Evolutionary conservation across 2,329 filamentous ascomycete genomes (phyloP), one percentile per base, ranked within the genome.

Genomic region (Thielaviopsis cerberus): DNA sequence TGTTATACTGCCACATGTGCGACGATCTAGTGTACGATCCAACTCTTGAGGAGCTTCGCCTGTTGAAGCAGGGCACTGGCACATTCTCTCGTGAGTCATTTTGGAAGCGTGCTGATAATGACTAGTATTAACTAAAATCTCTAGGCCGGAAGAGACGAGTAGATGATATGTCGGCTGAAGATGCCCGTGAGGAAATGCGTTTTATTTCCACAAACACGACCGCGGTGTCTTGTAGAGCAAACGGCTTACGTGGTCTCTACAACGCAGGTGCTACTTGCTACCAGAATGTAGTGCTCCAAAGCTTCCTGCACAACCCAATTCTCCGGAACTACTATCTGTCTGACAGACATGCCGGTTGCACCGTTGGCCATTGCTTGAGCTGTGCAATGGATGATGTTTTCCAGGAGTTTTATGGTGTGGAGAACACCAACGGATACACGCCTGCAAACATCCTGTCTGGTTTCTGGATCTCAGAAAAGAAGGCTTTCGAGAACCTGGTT

Each of bases 241-340:
- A 85, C 63, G 91, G 92, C 10, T 80, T 96, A 45, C 82, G 92
- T 37, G 91, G 91, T 30, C 85, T 98, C 61, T 96, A 94, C 71
- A 98, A 97, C 67, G 91, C 95, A 68, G 92, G 91, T n/a, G 89
- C 94, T 60, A 97, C 92, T 11, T 98, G 91, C 73, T 98, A 96
- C 71, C 91, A 97, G 77, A 94, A 92, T 65, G 91, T 96, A 27
- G 89, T 97, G 53, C 76, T 98, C 17, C 92, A 97, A 69, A 89
- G 86, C 59, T 82, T 98, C 64, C 79, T 97, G 57, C 91, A 96
- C 72, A 96, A 97, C 67, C 91, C 91, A 0, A 78, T 96, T 51
- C 78, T 98, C 27, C 83, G 88, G 61, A 90, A 91, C 64, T 97
- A 88, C 70, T 97, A 95, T 69, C 82, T 98, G 5, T 84, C 86